These are phyloP conservation scores for Candida silvatica DNA, from an alignment of 805 yeast genomes.

Conservation along the genomic window DNA sequence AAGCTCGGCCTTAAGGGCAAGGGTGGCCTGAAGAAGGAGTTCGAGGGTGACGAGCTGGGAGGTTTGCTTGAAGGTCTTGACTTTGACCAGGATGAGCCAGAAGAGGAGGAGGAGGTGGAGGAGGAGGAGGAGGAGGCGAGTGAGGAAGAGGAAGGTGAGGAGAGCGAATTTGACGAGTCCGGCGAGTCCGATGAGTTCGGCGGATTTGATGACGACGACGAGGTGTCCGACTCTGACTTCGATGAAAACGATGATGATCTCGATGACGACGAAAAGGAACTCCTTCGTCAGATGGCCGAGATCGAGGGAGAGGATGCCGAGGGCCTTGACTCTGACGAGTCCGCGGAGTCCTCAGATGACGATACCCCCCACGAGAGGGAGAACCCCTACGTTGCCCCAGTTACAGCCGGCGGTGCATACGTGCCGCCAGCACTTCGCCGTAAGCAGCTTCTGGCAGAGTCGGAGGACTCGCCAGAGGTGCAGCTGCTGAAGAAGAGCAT, in stretches of 20 bases:
- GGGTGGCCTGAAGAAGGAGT: conserved; percentile 39
- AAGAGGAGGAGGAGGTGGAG: conserved; percentile 10
- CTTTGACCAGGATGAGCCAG: conserved; percentile 25
- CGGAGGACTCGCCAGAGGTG: conserved; percentile 32
- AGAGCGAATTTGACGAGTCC: conserved; percentile 30
- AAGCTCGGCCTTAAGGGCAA: conserved; percentile 62
- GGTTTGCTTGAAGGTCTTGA: conserved; percentile 72
- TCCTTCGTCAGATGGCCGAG: conserved; percentile 24
- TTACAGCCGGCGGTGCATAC: conserved; percentile 29
- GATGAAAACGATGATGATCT: conserved; percentile 14
- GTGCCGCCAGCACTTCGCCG: conserved; percentile 84
- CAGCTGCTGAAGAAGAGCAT: conserved; percentile 48
- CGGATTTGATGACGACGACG: neutral
- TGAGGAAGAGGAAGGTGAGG: conserved; percentile 15
- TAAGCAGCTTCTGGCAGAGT: conserved; percentile 29
- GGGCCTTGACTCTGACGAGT: conserved; percentile 13
- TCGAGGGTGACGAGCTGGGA: conserved; percentile 73
- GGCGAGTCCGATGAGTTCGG: neutral
- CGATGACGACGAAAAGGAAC: conserved; percentile 23
- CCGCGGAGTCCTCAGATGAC: conserved; percentile 17
- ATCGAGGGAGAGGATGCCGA: conserved; percentile 17
- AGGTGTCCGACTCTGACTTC: conserved; percentile 1
- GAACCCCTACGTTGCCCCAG: conserved; percentile 70
- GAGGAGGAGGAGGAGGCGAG: conserved; percentile 13
- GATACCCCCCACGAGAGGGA: conserved; percentile 36